phyloP scores from a whole-genome alignment of 495 filamentous ascomycete species.

The Terfezia claveryi region DNA sequence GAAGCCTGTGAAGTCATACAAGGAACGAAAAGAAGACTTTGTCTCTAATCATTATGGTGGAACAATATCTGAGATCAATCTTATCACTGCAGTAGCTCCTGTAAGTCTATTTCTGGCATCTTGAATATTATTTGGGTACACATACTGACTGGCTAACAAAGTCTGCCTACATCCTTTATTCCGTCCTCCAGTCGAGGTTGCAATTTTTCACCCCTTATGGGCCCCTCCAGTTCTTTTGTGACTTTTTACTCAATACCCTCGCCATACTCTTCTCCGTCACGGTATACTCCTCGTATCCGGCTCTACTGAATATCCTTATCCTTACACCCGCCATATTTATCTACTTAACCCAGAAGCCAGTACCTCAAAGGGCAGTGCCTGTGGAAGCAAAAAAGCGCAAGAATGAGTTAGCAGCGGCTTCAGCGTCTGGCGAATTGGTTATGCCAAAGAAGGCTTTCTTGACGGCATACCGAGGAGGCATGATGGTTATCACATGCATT shows the following conservation, averaged over 20 bases:
- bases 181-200: constrained; percentile 66
- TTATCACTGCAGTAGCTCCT: constrained; percentile 59
- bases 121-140: too few relatives aligned
- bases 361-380: constrained; percentile 17
- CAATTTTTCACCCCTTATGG: constrained; percentile 63
- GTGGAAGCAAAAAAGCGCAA: constrained; percentile 6
- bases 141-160: constrained; percentile 17
- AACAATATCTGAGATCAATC: constrained; percentile 62
- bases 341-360: constrained; percentile 25
- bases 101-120: constrained; percentile 29
- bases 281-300: constrained; percentile 53
- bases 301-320: constrained; percentile 55
- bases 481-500: constrained; percentile 83
- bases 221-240: constrained; percentile 40
- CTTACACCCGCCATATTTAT: constrained; percentile 44
- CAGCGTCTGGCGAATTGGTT: neutral
- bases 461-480: constrained; percentile 67
- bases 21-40: constrained; percentile 79
- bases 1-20: constrained; percentile 34
- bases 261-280: constrained; percentile 68
- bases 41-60: constrained; percentile 85
- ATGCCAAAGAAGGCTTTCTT: constrained; percentile 76
- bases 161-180: constrained; percentile 71
- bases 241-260: constrained; percentile 71
- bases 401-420: constrained; percentile 3